Evolutionary conservation across 805 yeast genomes (phyloP), one percentile per base, ranked within the genome.

Genomic region (Wickerhamomyces kurtzmanii): DNA sequence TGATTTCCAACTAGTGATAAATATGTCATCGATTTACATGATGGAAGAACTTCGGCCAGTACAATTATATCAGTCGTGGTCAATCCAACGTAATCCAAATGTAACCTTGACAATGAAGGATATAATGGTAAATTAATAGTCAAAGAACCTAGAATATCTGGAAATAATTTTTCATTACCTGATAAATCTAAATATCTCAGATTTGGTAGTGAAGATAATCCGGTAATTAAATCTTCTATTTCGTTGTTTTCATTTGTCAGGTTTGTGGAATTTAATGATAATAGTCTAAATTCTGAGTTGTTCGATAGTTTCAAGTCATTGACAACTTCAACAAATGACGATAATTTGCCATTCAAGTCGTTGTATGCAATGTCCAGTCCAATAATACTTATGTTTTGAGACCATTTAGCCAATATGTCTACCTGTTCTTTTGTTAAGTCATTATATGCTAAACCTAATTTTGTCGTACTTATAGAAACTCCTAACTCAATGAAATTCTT

Each of bases 281-380:
- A 30, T 44, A 71, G 70, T 31, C 52, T 43, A 37, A 72, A 46
- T 13, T 54, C 44, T 24, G 45, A 43, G 17, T 36, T 41, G 25
- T 31, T 48, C 20, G 37, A 39, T 34, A 40, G 33, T 11, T 35
- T 49, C 21, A 40, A 44, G 14, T 40, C 35, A 27, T 37, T 31
- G 5, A 51, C 32, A 3, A 50, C 49, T 8, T 38, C 39, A 14
- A 42, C 33, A 17, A 59, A 48, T 4, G 47, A 39, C 4, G 30
- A 31, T 7, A 59, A 21, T 32, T 55, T 57, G 3, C 56, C 62
- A 27, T 55, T 47, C 26, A 72, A 53, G 47, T 84, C 86, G 44
- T 87, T 87, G 43, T 78, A 87, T 4, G 93, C 95, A 8, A 87
- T 43, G 57, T 86, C 96, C 8, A 87, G 40, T 1, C 95, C 96